Percentiles rank a stretch among this genome's conserved stretches.
Conservation (phyloP, 163 green algal genomes). For the Chlamydomonas reinhardtii region DNA sequence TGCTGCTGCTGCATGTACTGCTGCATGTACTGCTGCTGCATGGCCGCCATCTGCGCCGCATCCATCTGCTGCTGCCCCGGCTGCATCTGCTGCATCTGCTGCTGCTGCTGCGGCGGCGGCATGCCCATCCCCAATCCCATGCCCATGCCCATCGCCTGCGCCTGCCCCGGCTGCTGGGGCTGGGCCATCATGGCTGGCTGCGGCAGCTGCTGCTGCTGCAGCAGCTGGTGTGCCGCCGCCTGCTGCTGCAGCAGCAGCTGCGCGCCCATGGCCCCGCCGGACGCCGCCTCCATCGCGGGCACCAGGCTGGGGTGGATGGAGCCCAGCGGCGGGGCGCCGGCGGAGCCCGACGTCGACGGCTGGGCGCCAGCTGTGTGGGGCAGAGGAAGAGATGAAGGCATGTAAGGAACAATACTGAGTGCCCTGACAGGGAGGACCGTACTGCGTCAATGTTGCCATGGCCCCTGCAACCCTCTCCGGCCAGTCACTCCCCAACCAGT, state of each 20-base stretch:
- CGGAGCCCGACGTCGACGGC: not conserved
- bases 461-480: too few species aligned
- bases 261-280: not conserved
- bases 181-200: not conserved
- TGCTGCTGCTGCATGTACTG: not conserved
- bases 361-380: not conserved
- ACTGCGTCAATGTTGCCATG: not conserved
- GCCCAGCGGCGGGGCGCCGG: not conserved
- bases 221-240: constrained; percentile 14
- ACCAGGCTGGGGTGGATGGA: constrained; percentile 43
- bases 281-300: constrained; percentile 14
- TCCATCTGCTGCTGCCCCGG: too few species aligned
- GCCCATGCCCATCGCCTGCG: not conserved
- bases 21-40: too few species aligned
- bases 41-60: too few species aligned
- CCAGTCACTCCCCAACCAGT: not conserved
- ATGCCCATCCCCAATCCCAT: not conserved
- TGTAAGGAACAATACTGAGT: too few species aligned
- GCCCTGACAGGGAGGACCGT: too few species aligned
- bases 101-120: not conserved
- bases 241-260: constrained; percentile 36
- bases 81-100: not conserved
- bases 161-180: not conserved
- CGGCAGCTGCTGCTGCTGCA: constrained; percentile 24
- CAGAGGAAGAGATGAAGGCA: not conserved